Evolutionary conservation across 306 rosid genomes (phyloP).

Genomic region (Hylodesmum podocarpum): DNA sequence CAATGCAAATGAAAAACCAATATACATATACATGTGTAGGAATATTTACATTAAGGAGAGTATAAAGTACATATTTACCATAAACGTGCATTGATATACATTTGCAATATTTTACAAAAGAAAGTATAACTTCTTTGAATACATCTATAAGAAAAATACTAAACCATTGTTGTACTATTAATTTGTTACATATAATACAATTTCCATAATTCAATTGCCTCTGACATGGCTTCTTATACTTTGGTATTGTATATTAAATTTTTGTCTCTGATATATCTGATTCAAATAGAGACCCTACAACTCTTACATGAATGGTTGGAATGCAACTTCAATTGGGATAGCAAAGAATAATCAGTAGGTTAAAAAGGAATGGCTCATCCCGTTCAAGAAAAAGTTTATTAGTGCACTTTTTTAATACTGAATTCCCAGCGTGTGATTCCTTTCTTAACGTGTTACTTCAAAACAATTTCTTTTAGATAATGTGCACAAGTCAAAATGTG

Average conservation of each 20-base stretch:
- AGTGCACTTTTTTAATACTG: conserved; percentile 17
- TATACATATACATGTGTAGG: neutral
- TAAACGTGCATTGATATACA: neutral
- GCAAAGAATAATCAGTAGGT: conserved; percentile 13
- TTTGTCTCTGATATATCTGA: neutral
- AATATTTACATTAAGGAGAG: neutral
- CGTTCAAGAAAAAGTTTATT: conserved; percentile 16
- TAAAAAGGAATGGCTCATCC: conserved; percentile 31
- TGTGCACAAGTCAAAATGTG: conserved; percentile 4
- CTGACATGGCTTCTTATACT: neutral
- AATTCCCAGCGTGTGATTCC: conserved; percentile 38
- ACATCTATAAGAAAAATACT: neutral
- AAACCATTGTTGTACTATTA: neutral
- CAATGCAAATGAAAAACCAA: conserved; percentile 8
- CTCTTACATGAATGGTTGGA: conserved; percentile 14
- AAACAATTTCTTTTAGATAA: neutral
- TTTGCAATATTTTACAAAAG: neutral
- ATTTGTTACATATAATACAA: neutral
- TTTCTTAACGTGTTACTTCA: conserved; percentile 40
- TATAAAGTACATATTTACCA: neutral
- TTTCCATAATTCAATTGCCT: neutral
- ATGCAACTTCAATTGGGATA: neutral
- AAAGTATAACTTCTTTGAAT: neutral
- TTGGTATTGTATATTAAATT: neutral
- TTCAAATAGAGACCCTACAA: neutral